A percentile compares a stretch with the other conserved stretches of the same genome.
Conservation (phyloP, 441 rosid genomes). For the Erodium moschatum region DNA sequence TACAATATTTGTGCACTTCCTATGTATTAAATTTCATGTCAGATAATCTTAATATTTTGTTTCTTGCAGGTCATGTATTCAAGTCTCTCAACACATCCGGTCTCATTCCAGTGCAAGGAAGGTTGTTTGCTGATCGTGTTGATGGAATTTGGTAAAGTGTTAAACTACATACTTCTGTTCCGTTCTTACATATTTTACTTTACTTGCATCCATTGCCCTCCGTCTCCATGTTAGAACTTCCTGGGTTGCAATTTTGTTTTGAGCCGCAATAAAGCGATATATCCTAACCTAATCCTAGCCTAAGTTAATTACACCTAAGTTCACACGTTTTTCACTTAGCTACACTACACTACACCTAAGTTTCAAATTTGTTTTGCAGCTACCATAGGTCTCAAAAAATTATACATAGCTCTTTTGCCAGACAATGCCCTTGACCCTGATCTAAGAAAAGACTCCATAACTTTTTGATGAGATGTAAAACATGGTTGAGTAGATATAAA, state of each 20-base stretch:
- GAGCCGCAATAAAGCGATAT: no score
- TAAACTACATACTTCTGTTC: background rate
- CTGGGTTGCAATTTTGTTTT: background rate
- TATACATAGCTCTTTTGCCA: no score
- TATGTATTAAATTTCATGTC: background rate
- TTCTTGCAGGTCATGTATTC: conserved; percentile 64
- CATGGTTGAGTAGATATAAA: no score
- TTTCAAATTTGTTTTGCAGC: no score
- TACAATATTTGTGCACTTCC: conserved; percentile 9
- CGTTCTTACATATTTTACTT: background rate
- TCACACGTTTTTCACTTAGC: no score
- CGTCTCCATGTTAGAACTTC: background rate
- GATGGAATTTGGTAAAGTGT: conserved; percentile 75
- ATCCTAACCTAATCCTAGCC: no score
- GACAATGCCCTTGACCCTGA: no score
- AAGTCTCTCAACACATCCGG: conserved; percentile 84
- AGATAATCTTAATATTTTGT: background rate
- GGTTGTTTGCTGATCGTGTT: conserved; percentile 69
- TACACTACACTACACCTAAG: no score
- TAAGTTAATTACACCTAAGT: no score
- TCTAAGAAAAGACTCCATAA: no score
- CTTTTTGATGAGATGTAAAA: no score
- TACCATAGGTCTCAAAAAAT: no score
- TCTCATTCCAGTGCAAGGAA: conserved; percentile 79
- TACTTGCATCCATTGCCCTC: background rate